Base-by-base conservation (phyloP, 2,329 filamentous ascomycete species). In the Thielaviopsis ethacetica region DNA sequence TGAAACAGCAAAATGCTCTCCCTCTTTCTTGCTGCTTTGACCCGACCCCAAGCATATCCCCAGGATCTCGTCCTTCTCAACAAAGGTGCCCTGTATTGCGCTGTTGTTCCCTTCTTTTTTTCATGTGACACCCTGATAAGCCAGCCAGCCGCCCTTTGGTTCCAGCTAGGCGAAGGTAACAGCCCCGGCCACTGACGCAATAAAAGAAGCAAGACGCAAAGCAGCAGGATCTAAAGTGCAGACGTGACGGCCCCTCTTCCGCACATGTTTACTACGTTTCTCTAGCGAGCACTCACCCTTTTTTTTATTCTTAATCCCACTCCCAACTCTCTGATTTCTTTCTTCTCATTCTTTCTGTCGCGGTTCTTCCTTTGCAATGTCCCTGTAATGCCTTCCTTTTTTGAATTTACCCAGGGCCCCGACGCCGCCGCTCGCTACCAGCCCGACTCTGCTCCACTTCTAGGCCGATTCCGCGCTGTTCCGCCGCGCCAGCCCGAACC, bases 391-490 rank as follows among this genome's bases (percentile, higher is more conserved):
- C 79, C 82, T 67, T 75, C 76, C 66, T 82, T 84, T 74, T 85
- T 85, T 71, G 75, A 78, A 68, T 85, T 85, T 71, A 82, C 82
- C 63, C 81, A 82, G 66, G 82, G 82, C 68, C 76, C 72, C 66
- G 82, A 85, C 70, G 76, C 80, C 63, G 76, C 73, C 65, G 71
- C 73, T 62, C 74, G 74, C 56, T 69, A 71, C 62, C 74, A 74
- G 60, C 73, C 72, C 64, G 77, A 83, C 65, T 72, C 79, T 50
- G 79, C 81, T 19, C 81, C 82, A 24, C 71, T 84, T 9, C 76
- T 85, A 1, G 82, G 82, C 62, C 79, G 82, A 47, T 85, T 82
- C 70, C 80, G 82, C 62, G 82, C 82, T 61, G 80, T 85, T 19
- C 80, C 79, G 7, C 71, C 73, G 26, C 70, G 71, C 30, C 47